Evolutionary conservation across 192 early-diverging fungal genomes (phyloP).

Genomic region (Backusella westeae): DNA sequence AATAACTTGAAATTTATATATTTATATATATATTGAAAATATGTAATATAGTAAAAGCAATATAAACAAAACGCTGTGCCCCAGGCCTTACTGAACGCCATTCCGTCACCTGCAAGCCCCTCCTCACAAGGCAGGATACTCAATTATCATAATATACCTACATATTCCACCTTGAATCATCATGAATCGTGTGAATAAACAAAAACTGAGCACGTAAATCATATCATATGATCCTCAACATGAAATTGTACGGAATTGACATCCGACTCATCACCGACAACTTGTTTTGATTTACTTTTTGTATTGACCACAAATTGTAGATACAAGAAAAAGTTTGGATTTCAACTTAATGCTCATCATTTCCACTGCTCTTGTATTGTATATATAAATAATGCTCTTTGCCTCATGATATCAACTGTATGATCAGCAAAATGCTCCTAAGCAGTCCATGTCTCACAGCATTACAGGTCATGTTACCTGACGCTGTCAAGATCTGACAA

Average conservation of each 20-base stretch:
- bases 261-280: conserved; percentile 93
- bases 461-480: conserved; percentile 98
- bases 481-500: conserved; percentile 91
- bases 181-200: conserved; percentile 80
- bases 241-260: conserved; percentile 99
- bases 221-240: conserved; percentile 96
- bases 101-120: conserved; percentile 93
- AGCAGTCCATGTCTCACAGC: conserved; percentile 99
- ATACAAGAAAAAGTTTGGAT: conserved; percentile 89
- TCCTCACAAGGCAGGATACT: conserved; percentile 74
- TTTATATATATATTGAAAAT: neutral
- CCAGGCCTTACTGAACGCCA: conserved; percentile 94
- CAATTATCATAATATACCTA: conserved; percentile 94
- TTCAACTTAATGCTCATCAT: conserved; percentile 60
- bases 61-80: conserved; percentile 78
- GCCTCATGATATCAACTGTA: conserved; percentile 97
- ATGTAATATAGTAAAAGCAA: conserved; percentile 31
- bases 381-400: neutral
- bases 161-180: conserved; percentile 79
- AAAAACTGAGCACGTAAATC: conserved; percentile 93
- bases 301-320: conserved; percentile 96
- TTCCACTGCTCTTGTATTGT: neutral
- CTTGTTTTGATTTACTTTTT: conserved; percentile 89
- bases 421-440: conserved; percentile 96
- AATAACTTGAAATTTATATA: neutral